Evolutionary conservation across 2,329 filamentous ascomycete genomes (phyloP).

Genomic region (Xylariaceae sp.): DNA sequence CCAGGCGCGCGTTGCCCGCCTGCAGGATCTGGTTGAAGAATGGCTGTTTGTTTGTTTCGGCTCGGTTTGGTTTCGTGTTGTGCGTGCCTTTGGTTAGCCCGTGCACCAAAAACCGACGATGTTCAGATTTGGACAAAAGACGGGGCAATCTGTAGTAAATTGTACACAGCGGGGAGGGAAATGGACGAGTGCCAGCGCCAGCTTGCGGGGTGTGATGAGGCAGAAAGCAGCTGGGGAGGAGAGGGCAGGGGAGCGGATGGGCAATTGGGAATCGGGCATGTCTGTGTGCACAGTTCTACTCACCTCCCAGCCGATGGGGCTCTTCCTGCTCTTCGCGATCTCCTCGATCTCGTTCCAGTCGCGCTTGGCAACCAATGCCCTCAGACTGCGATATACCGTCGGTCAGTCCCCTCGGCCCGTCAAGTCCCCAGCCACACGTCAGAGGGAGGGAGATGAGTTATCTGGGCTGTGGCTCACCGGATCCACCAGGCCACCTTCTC

Average conservation of each 20-base stretch:
- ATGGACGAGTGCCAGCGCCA: no score
- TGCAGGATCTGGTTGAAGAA: slow-evolving; percentile 86
- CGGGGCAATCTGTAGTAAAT: no score
- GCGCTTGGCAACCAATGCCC: slow-evolving; percentile 80
- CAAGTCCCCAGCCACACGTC: slow-evolving; percentile 4
- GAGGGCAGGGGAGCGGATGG: background rate
- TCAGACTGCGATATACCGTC: slow-evolving; percentile 49
- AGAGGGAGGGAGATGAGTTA: background rate
- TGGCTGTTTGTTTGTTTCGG: slow-evolving; percentile 42
- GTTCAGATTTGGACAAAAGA: no score
- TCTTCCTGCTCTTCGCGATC: slow-evolving; percentile 68
- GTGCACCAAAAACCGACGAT: no score
- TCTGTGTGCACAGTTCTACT: no score
- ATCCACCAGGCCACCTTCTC: slow-evolving; percentile 90
- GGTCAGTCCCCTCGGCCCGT: slow-evolving; percentile 2
- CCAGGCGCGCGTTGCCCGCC: slow-evolving; percentile 83
- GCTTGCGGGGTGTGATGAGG: slow-evolving; percentile 3
- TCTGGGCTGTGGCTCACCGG: slow-evolving; percentile 33
- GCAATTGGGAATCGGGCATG: no score
- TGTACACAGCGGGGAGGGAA: no score
- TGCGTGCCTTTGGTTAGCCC: no score
- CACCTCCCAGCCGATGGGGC: slow-evolving; percentile 94
- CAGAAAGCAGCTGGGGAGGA: background rate
- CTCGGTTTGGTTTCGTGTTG: no score
- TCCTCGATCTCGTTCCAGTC: slow-evolving; percentile 94